Evolutionary conservation across 2,329 filamentous ascomycete species (phyloP), one percentile per base, ranked within the genome.

Genomic region (Allantophomopsis lycopodina): DNA sequence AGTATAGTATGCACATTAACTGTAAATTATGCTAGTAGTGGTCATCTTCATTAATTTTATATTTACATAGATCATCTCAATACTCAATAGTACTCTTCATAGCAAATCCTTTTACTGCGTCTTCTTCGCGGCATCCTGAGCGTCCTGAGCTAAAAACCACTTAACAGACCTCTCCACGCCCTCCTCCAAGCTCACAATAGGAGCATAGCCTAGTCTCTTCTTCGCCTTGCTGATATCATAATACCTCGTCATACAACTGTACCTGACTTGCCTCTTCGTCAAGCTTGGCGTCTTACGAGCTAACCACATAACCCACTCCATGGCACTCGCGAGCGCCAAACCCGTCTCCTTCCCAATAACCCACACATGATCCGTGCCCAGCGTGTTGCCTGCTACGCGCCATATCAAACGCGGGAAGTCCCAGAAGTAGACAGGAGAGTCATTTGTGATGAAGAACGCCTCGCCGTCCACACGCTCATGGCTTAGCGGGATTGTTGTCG

Each of bases 391-490:
- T 10, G 72, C 72, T 33, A 67, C 69, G 46, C 63, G 63, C 85
- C 85, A 96, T 36, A 94, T 70, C 32, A 78, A 76, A 32, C 84
- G 72, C 43, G 83, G 76, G 55, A 93, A 83, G 60, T 94, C 86
- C 77, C 91, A 93, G 60, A 94, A 93, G 58, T 89, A 89, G 15
- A 93, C 69, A 5, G 89, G 89, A 49, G 76, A 68, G 60, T 87
- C 84, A 59, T 96, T 96, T 42, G 86, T 91, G 54, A 96, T 75
- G 62, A 94, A 78, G 65, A 96, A 89, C 38, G 79, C 79, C 58
- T 95, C 79, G 43, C 89, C 91, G 56, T 88, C 83, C 37, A 88
- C 76, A 43, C 70, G 71, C 63, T 86, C 81, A 60, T 76, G 63
- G 60, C 83, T 76, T 31, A 84, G 69, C n/a, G 77, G 77, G 0